These are phyloP conservation scores for Leishmania tropica DNA, from an alignment of 208 protist species.

Conservation along the genomic window DNA sequence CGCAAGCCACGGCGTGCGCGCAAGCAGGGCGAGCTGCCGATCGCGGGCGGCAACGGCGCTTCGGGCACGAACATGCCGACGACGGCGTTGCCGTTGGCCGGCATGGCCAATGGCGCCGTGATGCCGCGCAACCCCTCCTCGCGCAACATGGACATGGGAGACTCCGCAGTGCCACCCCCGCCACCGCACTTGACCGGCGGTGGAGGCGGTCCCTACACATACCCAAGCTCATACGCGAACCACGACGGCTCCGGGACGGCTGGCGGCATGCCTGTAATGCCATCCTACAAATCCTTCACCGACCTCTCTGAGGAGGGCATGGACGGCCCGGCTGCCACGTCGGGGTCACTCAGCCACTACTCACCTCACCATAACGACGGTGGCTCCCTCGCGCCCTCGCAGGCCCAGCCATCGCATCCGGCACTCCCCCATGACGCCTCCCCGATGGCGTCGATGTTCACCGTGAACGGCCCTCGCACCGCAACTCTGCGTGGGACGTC, in stretches of 20 bases:
- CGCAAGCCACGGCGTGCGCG: conserved; percentile 35
- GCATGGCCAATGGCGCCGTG: conserved; percentile 5
- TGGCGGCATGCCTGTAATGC: conserved; percentile 23
- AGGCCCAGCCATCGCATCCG: conserved; percentile 17
- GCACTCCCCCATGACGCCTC: conserved; percentile 3
- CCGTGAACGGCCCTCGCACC: conserved; percentile 20
- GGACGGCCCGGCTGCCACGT: conserved; percentile 11
- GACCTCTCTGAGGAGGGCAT: conserved; percentile 35
- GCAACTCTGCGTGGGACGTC: conserved; percentile 19
- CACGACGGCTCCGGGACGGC: conserved; percentile 3
- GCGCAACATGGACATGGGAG: conserved; percentile 21
- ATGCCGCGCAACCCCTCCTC: conserved; percentile 22
- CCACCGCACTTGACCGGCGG: conserved; percentile 19
- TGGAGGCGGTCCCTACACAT: conserved; percentile 18
- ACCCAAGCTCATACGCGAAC: conserved; percentile 20
- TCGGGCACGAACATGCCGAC: conserved; percentile 9
- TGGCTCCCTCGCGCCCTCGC: conserved; percentile 2
- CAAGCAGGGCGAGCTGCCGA: conserved; percentile 28
- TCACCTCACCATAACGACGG: conserved; percentile 19
- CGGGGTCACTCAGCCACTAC: conserved; percentile 11
- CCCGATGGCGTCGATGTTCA: conserved; percentile 21
- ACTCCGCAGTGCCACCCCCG: not conserved
- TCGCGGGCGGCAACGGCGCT: not conserved
- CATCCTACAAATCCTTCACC: conserved; percentile 37
- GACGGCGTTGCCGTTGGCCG: conserved; percentile 18